Evolutionary conservation across 805 yeast genomes (phyloP).

Genomic region (Candida endomychidarum): DNA sequence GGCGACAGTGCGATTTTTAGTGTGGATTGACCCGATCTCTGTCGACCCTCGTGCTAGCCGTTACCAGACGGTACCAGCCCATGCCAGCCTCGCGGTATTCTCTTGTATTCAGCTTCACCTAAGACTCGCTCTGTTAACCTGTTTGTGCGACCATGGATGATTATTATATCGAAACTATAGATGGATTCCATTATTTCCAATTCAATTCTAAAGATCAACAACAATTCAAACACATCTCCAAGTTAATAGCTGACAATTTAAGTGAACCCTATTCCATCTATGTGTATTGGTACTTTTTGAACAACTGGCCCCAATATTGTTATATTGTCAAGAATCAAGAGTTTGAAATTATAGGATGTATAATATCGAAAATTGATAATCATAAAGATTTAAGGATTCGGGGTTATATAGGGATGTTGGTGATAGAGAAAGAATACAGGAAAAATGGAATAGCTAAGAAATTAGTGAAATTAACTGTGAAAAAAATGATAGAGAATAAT

Average conservation of each 20-base stretch:
- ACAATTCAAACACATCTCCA: constrained; percentile 52
- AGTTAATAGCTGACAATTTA: constrained; percentile 67
- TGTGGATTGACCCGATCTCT: too few relatives aligned
- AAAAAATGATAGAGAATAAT: constrained; percentile 58
- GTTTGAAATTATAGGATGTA: constrained; percentile 65
- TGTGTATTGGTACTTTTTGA: constrained; percentile 86
- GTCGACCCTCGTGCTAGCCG: too few relatives aligned
- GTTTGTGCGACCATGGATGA: constrained; percentile 11
- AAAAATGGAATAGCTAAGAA: constrained; percentile 81
- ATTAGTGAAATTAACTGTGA: constrained; percentile 62
- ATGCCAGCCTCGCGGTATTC: too few relatives aligned
- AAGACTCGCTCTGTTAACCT: neutral
- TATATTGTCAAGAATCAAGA: constrained; percentile 51
- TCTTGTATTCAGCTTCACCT: neutral
- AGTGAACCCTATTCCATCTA: constrained; percentile 94
- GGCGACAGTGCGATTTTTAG: too few relatives aligned
- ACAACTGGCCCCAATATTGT: constrained; percentile 88
- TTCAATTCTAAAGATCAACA: constrained; percentile 24
- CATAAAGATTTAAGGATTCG: constrained; percentile 73
- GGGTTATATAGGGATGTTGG: constrained; percentile 97
- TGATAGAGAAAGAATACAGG: constrained; percentile 69
- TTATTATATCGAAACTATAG: constrained; percentile 17
- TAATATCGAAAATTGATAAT: constrained; percentile 76
- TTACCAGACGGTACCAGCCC: too few relatives aligned
- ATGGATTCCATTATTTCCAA: constrained; percentile 8